These are phyloP conservation scores for Bauhinia variegata DNA, from an alignment of 306 rosid genomes.

Conservation along the genomic window DNA sequence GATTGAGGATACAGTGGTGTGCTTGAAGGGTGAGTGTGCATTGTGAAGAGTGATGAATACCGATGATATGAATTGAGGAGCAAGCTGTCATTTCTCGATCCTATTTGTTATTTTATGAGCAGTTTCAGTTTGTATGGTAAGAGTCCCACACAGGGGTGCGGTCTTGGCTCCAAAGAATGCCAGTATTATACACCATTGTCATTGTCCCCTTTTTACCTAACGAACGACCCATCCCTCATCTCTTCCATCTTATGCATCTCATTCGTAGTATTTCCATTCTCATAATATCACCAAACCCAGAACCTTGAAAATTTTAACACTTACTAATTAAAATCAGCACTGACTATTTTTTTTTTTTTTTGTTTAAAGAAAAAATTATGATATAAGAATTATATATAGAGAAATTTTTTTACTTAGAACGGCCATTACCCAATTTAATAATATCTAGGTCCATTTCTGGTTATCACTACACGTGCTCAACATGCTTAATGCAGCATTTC, in stretches of 20 bases:
- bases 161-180: conserved; percentile 51
- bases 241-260: not conserved
- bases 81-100: conserved; percentile 59
- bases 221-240: conserved; percentile 37
- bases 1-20: conserved; percentile 32
- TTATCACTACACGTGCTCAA: not conserved
- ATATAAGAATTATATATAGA: too few species aligned
- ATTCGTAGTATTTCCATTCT: not conserved
- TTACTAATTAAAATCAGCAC: too few species aligned
- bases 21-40: not conserved
- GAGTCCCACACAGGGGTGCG: conserved; percentile 66
- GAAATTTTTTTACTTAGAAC: too few species aligned
- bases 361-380: too few species aligned
- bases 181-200: conserved; percentile 48
- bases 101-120: conserved; percentile 35
- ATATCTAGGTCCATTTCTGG: too few species aligned
- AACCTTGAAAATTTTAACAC: too few species aligned
- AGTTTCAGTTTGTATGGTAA: conserved; percentile 45
- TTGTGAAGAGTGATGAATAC: too few species aligned
- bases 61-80: conserved; percentile 29
- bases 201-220: conserved; percentile 12
- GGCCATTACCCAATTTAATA: too few species aligned
- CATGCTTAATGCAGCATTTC: not conserved
- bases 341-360: too few species aligned
- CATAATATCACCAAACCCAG: too few species aligned